Percentiles rank a stretch among this genome's conserved stretches.
phyloP scores from a whole-genome alignment of 1,139 yeast genomes.

The Protomyces gravidus region DNA sequence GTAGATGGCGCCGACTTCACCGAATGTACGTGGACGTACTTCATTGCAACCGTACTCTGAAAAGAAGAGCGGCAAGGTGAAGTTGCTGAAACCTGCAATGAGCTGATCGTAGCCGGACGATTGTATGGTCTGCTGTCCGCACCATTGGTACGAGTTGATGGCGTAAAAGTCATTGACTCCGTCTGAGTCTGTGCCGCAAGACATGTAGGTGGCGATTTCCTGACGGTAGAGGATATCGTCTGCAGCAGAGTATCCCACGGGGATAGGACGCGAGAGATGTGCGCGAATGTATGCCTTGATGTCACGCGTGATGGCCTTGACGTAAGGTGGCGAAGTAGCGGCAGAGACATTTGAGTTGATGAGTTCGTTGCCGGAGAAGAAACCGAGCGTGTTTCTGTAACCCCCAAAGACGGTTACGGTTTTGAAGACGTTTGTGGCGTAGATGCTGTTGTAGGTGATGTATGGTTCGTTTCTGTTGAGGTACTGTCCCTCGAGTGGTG shows the following conservation, averaged over 20 bases:
- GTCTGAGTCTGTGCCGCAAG: constrained; percentile 60
- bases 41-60: constrained; percentile 75
- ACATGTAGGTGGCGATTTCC: constrained; percentile 75
- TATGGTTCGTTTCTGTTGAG: constrained; percentile 66
- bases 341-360: constrained; percentile 79
- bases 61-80: constrained; percentile 75
- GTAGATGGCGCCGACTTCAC: constrained; percentile 59
- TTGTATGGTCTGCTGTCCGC: constrained; percentile 61
- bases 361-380: constrained; percentile 89
- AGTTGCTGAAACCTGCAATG: constrained; percentile 57
- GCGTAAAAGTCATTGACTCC: constrained; percentile 71
- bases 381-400: constrained; percentile 83
- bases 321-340: constrained; percentile 55
- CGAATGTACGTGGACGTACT: constrained; percentile 56
- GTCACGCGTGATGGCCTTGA: constrained; percentile 89
- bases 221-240: constrained; percentile 68
- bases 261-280: constrained; percentile 63
- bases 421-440: constrained; percentile 68
- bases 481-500: constrained; percentile 61
- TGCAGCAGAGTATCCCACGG: constrained; percentile 92
- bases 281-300: constrained; percentile 72
- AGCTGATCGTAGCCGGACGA: constrained; percentile 66
- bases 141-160: constrained; percentile 86
- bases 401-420: constrained; percentile 78
- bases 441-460: constrained; percentile 61